A percentile compares a stretch with the other conserved stretches of the same genome.
These are phyloP conservation scores for Bullera alba DNA, from an alignment of 768 basidiomycete species.

Conservation along the genomic window DNA sequence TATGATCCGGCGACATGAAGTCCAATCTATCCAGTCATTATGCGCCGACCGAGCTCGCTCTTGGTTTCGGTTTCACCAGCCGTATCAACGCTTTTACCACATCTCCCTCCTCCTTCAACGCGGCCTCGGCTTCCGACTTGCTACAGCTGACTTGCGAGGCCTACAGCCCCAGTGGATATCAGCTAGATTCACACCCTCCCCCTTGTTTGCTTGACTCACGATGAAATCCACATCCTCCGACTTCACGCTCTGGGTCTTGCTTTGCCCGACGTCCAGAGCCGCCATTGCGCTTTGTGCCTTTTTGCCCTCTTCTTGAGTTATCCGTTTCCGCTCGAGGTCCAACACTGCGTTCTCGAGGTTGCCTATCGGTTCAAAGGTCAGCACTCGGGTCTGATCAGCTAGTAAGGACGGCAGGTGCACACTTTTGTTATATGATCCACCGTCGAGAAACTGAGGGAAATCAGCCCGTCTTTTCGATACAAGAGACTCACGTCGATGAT, in stretches of 20 bases:
- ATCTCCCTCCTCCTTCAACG: slow-evolving; percentile 28
- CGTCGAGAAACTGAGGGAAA: slow-evolving; percentile 30
- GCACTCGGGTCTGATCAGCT: not conserved
- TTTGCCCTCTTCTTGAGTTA: slow-evolving; percentile 29
- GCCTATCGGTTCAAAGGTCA: slow-evolving; percentile 8
- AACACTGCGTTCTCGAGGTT: slow-evolving; percentile 35
- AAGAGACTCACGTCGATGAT: slow-evolving; percentile 33
- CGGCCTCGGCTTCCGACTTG: slow-evolving; percentile 19
- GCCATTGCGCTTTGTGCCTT: slow-evolving; percentile 37
- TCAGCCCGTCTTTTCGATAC: not conserved
- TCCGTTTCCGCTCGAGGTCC: slow-evolving; percentile 23
- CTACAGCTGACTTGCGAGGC: slow-evolving; percentile 25
- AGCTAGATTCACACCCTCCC: not conserved
- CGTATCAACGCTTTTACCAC: slow-evolving; percentile 35
- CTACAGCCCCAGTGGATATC: slow-evolving; percentile 5
- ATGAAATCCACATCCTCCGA: slow-evolving; percentile 33
- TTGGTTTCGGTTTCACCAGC: slow-evolving; percentile 28
- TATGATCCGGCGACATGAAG: too few species aligned
- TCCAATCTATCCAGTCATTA: too few species aligned
- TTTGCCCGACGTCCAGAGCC: slow-evolving; percentile 21
- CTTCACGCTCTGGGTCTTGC: slow-evolving; percentile 1
- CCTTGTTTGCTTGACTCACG: slow-evolving; percentile 15
- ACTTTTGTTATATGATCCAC: slow-evolving; percentile 39
- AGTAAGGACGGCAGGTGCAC: not conserved
- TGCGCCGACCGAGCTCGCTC: slow-evolving; percentile 24